Conservation (phyloP, 2,329 filamentous ascomycete species). For the Akanthomyces lecanii region DNA sequence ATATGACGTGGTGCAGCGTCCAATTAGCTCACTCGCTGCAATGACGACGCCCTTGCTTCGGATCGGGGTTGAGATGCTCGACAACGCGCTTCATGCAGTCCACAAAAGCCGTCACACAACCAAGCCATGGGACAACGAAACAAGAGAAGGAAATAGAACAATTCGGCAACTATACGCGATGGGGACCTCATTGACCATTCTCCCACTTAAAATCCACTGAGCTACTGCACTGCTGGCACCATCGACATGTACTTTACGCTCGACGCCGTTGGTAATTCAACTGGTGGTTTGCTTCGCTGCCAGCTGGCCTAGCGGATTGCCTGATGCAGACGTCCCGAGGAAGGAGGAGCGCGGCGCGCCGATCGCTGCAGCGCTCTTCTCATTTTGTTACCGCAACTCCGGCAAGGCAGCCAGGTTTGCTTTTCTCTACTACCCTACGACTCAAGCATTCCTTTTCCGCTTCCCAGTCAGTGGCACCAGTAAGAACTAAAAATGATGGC, state of each 20-base stretch:
- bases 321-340: slow-evolving; percentile 3
- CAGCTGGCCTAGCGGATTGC: background rate
- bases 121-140: background rate
- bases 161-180: background rate
- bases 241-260: too few relatives aligned
- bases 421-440: too few relatives aligned
- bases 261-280: too few relatives aligned
- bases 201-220: background rate
- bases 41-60: background rate
- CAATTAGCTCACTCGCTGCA: background rate
- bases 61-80: background rate
- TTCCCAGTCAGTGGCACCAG: background rate
- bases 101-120: slow-evolving; percentile 3
- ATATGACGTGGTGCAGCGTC: background rate
- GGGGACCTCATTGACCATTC: background rate
- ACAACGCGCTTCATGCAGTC: background rate
- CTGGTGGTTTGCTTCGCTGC: background rate
- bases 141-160: background rate
- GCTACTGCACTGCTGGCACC: background rate
- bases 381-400: background rate
- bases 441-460: background rate
- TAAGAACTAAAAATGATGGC: background rate
- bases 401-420: too few relatives aligned
- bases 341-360: background rate
- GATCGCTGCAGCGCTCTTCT: background rate